A percentile compares a stretch with the other conserved stretches of the same genome.
Evolutionary conservation across 495 filamentous ascomycete species (phyloP).

Genomic region (Aspergillus olivimuriae): DNA sequence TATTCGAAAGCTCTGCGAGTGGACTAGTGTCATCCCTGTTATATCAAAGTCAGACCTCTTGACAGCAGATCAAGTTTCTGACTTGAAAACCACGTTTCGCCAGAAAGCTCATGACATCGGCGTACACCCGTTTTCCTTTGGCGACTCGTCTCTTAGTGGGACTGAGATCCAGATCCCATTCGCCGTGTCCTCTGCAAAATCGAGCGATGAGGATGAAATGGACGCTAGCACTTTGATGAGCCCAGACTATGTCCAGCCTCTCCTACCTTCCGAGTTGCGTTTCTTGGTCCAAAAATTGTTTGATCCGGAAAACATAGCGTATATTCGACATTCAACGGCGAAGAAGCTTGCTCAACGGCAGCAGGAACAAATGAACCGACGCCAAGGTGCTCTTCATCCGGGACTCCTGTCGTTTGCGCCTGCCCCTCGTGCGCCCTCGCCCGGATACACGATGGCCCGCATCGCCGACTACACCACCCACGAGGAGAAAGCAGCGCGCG

Average conservation of each 20-base stretch:
- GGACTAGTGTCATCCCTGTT: slow-evolving; percentile 84
- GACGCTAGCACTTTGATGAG: slow-evolving; percentile 95
- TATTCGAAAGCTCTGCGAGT: slow-evolving; percentile 63
- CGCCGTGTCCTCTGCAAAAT: slow-evolving; percentile 73
- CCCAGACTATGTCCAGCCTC: slow-evolving; percentile 82
- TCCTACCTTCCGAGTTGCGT: slow-evolving; percentile 69
- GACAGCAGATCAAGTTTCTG: slow-evolving; percentile 49
- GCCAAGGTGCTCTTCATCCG: slow-evolving; percentile 8
- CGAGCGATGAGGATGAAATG: slow-evolving; percentile 80
- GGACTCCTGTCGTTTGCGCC: slow-evolving; percentile 17
- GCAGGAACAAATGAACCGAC: slow-evolving; percentile 6
- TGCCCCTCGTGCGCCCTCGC: slow-evolving; percentile 28
- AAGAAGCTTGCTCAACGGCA: slow-evolving; percentile 79
- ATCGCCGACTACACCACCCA: slow-evolving; percentile 64
- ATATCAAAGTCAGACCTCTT: slow-evolving; percentile 73
- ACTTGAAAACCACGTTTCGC: slow-evolving; percentile 49
- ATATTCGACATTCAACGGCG: slow-evolving; percentile 79
- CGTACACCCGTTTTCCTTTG: slow-evolving; percentile 67
- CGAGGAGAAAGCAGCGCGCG: slow-evolving; percentile 69
- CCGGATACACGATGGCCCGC: slow-evolving; percentile 62
- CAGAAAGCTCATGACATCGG: slow-evolving; percentile 53
- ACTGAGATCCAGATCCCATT: slow-evolving; percentile 46
- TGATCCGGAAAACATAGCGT: slow-evolving; percentile 71
- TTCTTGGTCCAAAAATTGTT: slow-evolving; percentile 69
- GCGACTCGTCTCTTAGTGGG: slow-evolving; percentile 26